Percentiles rank a stretch among this genome's conserved stretches.
Evolutionary conservation across 1,284 basidiomycete species (phyloP).

Genomic region (Rhodotorula sp.): DNA sequence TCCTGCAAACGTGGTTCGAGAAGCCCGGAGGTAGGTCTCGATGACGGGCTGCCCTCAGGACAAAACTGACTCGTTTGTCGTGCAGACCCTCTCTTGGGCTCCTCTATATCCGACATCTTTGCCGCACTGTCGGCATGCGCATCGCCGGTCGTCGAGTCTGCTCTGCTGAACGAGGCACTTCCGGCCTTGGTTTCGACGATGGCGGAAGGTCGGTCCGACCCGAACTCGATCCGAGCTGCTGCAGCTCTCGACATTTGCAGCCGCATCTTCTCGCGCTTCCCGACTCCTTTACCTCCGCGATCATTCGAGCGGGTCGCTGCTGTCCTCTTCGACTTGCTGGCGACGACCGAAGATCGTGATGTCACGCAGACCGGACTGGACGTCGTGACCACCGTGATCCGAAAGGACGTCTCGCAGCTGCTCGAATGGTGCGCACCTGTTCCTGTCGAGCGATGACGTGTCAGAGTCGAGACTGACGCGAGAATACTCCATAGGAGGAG

Average conservation of each 20-base stretch:
- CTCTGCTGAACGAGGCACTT: conserved; percentile 69
- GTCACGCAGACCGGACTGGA: conserved; percentile 80
- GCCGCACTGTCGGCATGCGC: conserved; percentile 65
- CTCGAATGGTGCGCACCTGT: conserved; percentile 58
- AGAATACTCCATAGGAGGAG: conserved; percentile 53
- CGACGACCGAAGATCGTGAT: conserved; percentile 73
- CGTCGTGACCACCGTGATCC: conserved; percentile 77
- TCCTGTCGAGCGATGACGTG: fast-evolving
- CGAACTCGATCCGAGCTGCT: conserved; percentile 48
- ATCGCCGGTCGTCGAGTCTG: conserved; percentile 63
- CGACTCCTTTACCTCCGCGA: conserved; percentile 67
- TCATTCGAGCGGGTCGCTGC: conserved; percentile 73
- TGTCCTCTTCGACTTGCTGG: conserved; percentile 67
- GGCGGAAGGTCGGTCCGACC: conserved; percentile 51
- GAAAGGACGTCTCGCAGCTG: conserved; percentile 81
- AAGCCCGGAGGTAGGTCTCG: conserved; percentile 75
- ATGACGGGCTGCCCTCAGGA: no score
- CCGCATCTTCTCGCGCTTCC: conserved; percentile 65
- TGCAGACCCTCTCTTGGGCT: conserved; percentile 82
- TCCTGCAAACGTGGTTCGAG: conserved; percentile 76
- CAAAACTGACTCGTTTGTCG: neutral
- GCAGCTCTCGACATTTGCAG: conserved; percentile 79
- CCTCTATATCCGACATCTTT: conserved; percentile 80
- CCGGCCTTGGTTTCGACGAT: conserved; percentile 71
- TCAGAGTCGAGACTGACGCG: neutral